A percentile compares a stretch with the other conserved stretches of the same genome.
These are phyloP conservation scores for Neopestalotiopsis rosae DNA, from an alignment of 2,329 filamentous ascomycete genomes.

Conservation along the genomic window DNA sequence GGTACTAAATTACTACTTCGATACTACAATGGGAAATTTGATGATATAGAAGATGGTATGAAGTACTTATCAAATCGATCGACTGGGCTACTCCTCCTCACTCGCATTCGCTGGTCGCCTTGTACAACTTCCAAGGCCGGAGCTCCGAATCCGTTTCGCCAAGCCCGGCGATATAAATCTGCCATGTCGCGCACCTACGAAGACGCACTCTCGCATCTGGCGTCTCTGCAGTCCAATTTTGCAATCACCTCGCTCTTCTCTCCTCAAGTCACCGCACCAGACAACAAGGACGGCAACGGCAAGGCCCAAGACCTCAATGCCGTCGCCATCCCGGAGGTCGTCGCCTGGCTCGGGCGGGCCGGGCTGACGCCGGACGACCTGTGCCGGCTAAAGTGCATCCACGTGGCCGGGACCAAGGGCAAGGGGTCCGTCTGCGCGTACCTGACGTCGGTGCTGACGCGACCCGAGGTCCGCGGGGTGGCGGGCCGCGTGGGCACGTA, in stretches of 20 bases:
- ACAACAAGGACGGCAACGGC: constrained; percentile 46
- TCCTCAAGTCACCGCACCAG: constrained; percentile 49
- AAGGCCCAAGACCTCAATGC: constrained; percentile 64
- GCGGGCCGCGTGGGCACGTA: constrained; percentile 70
- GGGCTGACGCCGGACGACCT: constrained; percentile 67
- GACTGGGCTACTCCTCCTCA: background rate
- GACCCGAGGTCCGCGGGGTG: constrained; percentile 36
- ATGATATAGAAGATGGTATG: background rate
- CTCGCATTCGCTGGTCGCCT: background rate
- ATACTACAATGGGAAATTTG: background rate
- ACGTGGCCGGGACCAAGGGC: constrained; percentile 92
- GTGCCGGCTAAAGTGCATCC: constrained; percentile 61
- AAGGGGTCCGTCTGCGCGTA: constrained; percentile 91
- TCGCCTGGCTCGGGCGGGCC: constrained; percentile 75
- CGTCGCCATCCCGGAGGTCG: constrained; percentile 80
- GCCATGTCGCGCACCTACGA: constrained; percentile 52
- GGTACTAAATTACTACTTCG: background rate
- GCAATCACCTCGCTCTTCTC: constrained; percentile 61
- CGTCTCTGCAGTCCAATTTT: constrained; percentile 80
- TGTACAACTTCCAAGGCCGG: background rate
- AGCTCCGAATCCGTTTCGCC: background rate
- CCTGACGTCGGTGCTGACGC: constrained; percentile 76
- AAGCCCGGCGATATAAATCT: constrained; percentile 11
- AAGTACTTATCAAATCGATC: background rate
- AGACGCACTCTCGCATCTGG: constrained; percentile 75